Conservation (phyloP, 345 rosid genomes). For the Camelina laxa region DNA sequence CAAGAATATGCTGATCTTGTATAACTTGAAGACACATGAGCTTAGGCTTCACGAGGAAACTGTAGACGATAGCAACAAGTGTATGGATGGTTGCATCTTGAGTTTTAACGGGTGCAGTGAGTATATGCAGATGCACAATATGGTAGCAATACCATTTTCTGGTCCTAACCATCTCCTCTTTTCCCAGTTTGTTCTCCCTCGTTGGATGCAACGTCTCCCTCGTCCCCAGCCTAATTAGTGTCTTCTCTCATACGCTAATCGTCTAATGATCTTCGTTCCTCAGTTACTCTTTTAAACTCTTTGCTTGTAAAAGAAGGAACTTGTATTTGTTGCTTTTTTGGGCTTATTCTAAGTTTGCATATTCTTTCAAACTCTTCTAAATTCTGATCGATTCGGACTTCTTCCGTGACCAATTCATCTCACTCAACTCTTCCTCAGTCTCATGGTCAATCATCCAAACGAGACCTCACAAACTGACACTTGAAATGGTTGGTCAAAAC, state of each 20-base stretch:
- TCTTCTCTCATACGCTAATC: too few species aligned
- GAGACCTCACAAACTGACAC: conserved; percentile 10
- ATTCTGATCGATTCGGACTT: conserved; percentile 26
- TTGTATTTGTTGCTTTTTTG: too few species aligned
- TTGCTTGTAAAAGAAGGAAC: not conserved
- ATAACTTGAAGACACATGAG: conserved; percentile 31
- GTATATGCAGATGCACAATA: conserved; percentile 2
- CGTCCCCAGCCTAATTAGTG: conserved; percentile 18
- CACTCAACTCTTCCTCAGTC: conserved; percentile 10
- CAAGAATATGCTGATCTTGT: not conserved
- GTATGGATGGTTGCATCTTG: conserved; percentile 23
- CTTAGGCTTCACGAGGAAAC: conserved; percentile 10
- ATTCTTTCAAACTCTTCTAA: too few species aligned
- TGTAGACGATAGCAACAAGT: not conserved
- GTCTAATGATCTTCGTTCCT: too few species aligned
- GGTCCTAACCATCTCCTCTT: conserved; percentile 19
- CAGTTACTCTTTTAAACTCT: not conserved
- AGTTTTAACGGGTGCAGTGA: not conserved
- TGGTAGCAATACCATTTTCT: too few species aligned
- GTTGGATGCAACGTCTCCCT: conserved; percentile 15
- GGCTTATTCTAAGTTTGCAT: too few species aligned
- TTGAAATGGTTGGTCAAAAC: conserved; percentile 12
- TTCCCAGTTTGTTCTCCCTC: conserved; percentile 32
- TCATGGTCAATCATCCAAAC: conserved; percentile 32
- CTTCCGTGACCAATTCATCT: conserved; percentile 19